phyloP scores from a whole-genome alignment of 2,329 filamentous ascomycete species.

The Teratosphaeria zuluensis region DNA sequence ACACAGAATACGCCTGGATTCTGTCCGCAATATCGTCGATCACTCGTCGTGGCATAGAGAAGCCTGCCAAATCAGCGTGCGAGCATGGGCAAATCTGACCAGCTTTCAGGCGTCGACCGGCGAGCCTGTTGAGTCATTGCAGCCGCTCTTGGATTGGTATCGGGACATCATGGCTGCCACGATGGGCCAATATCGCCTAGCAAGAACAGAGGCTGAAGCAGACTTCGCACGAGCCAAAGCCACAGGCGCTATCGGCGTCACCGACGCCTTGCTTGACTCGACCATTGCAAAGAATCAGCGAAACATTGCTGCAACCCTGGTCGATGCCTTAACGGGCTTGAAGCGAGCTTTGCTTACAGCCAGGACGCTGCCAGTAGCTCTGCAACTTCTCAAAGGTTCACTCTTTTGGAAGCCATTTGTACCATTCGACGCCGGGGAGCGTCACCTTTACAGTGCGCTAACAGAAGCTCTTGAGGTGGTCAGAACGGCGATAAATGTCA shows the following conservation, averaged over 20 bases:
- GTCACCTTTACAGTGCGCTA: slow-evolving; percentile 36
- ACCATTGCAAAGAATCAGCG: slow-evolving; percentile 49
- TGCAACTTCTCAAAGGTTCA: slow-evolving; percentile 29
- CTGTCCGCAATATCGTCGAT: slow-evolving; percentile 46
- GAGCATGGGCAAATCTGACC: slow-evolving; percentile 48
- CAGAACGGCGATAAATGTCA: slow-evolving; percentile 28
- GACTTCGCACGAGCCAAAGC: slow-evolving; percentile 33
- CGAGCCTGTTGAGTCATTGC: slow-evolving; percentile 36
- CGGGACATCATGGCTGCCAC: slow-evolving; percentile 44
- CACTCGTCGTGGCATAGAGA: slow-evolving; percentile 48
- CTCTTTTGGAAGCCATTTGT: slow-evolving; percentile 35
- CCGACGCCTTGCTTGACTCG: slow-evolving; percentile 39
- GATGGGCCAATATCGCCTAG: slow-evolving; percentile 45
- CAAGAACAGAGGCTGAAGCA: slow-evolving; percentile 49
- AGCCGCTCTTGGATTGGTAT: slow-evolving; percentile 46
- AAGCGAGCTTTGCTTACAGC: slow-evolving; percentile 38
- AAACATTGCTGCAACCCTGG: slow-evolving; percentile 46
- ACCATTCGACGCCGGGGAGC: slow-evolving; percentile 39
- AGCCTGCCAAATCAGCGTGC: slow-evolving; percentile 49
- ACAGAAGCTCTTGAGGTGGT: slow-evolving; percentile 42
- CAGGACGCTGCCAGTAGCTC: slow-evolving; percentile 2
- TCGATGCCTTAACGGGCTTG: slow-evolving; percentile 43
- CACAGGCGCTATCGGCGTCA: slow-evolving; percentile 30
- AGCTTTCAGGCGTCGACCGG: slow-evolving; percentile 47
- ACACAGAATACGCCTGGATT: slow-evolving; percentile 43